These are phyloP conservation scores for Fusarium sp. DNA, from an alignment of 2,329 filamentous ascomycete genomes.

Conservation along the genomic window DNA sequence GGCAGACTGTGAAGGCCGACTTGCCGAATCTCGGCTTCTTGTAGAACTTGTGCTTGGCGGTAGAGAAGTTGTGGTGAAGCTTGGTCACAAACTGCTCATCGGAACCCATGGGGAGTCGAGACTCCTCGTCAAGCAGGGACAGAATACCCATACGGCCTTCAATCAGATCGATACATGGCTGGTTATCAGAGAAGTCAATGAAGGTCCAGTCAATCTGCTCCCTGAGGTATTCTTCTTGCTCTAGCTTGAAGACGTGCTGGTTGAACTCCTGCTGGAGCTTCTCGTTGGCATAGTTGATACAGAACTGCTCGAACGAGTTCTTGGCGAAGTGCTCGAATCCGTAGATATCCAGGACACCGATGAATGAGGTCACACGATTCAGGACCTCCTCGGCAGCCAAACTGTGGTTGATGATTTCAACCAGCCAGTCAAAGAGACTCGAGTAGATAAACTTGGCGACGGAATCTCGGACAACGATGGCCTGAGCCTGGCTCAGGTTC, in stretches of 20 bases:
- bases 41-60: conserved; percentile 95
- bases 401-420: conserved; percentile 94
- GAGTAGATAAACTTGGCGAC: conserved; percentile 99
- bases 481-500: conserved; percentile 92
- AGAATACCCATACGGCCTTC: conserved; percentile 96
- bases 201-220: conserved; percentile 99
- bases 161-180: conserved; percentile 98
- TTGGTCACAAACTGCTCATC: conserved; percentile 98
- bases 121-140: conserved; percentile 94
- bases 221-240: conserved; percentile 96
- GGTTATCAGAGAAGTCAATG: conserved; percentile 99
- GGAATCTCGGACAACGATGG: conserved; percentile 93
- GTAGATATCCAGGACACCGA: conserved; percentile 98
- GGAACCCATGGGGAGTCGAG: conserved; percentile 93
- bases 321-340: conserved; percentile 99
- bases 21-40: conserved; percentile 99
- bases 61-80: conserved; percentile 91
- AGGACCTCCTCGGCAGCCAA: conserved; percentile 90
- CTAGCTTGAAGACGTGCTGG: conserved; percentile 98
- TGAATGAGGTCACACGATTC: conserved; percentile 85
- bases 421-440: conserved; percentile 97
- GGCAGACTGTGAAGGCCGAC: conserved; percentile 96
- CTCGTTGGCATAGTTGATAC: conserved; percentile 99
- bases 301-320: conserved; percentile 99
- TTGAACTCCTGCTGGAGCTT: conserved; percentile 99